phyloP scores from a whole-genome alignment of 768 basidiomycete genomes.

The Hemileccinum impolitum region DNA sequence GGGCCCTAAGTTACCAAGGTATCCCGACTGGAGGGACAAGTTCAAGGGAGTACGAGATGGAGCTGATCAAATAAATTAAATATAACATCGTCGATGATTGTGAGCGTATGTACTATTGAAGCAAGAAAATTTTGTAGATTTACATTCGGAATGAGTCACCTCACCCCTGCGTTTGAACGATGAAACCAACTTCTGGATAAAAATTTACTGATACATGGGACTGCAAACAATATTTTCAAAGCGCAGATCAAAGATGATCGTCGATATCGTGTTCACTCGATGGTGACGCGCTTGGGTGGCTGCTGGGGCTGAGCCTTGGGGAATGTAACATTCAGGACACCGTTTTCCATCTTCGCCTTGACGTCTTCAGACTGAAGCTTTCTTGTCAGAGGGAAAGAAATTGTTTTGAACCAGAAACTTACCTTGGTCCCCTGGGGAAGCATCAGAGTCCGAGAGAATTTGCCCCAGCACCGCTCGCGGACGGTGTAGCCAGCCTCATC shows the following conservation, averaged over 20 bases:
- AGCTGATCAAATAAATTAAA: no score
- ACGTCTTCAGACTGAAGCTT: conserved; percentile 28
- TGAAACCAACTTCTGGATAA: no score
- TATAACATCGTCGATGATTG: no score
- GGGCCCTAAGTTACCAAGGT: no score
- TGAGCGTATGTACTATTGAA: no score
- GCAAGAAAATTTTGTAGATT: no score
- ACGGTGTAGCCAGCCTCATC: conserved; percentile 35
- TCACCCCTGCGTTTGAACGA: no score
- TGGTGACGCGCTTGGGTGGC: conserved; percentile 43
- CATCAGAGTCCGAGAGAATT: conserved; percentile 44
- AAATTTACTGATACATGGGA: no score
- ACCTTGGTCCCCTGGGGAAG: conserved; percentile 51
- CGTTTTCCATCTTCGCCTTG: conserved; percentile 47
- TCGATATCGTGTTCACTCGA: conserved; percentile 12
- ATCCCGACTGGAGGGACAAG: no score
- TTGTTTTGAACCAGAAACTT: neutral
- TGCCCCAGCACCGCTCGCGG: conserved; percentile 46
- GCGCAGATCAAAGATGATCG: neutral
- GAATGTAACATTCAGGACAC: conserved; percentile 49
- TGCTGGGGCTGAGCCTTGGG: conserved; percentile 43
- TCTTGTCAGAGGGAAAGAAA: neutral
- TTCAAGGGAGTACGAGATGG: no score
- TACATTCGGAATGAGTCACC: no score
- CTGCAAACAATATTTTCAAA: neutral